Conservation (phyloP, 371 early-diverging fungal genomes). For the Mucor velutinosus region DNA sequence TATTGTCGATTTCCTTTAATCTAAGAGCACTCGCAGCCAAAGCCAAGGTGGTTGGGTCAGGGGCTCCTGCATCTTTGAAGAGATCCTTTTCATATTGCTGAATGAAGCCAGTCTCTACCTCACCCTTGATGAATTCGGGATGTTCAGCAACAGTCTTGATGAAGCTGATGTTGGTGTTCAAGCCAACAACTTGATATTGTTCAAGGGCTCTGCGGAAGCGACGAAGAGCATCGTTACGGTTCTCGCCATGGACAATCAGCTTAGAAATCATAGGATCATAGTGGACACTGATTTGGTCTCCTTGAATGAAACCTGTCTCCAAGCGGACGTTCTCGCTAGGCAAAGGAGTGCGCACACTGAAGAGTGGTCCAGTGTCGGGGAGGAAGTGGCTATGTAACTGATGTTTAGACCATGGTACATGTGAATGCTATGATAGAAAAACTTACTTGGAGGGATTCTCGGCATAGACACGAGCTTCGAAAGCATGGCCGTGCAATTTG, state of each 20-base stretch:
- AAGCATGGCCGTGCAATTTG: conserved; percentile 82
- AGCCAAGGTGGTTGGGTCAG: conserved; percentile 64
- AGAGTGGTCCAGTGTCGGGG: conserved; percentile 92
- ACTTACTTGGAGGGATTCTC: conserved; percentile 89
- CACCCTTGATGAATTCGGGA: conserved; percentile 84
- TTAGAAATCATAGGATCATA: conserved; percentile 99
- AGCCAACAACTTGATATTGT: conserved; percentile 87
- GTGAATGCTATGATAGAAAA: not conserved
- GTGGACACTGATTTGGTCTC: conserved; percentile 90
- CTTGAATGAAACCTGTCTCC: conserved; percentile 93
- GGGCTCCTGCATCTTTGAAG: conserved; percentile 56
- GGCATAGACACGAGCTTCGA: conserved; percentile 98
- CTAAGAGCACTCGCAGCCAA: conserved; percentile 74
- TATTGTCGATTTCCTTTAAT: conserved; percentile 48
- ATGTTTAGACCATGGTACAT: not conserved
- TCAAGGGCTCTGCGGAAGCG: conserved; percentile 79
- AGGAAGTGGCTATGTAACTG: conserved; percentile 70
- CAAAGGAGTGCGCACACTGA: conserved; percentile 73
- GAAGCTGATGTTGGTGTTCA: conserved; percentile 93
- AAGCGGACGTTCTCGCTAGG: conserved; percentile 70
- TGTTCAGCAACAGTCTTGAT: conserved; percentile 78
- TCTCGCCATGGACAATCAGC: conserved; percentile 84
- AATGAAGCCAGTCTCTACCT: conserved; percentile 96
- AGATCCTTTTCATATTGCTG: conserved; percentile 72
- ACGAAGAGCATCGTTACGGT: conserved; percentile 85